Percentiles rank a stretch among this genome's conserved stretches.
phyloP scores from a whole-genome alignment of 805 yeast species.

The Saccharomyces mikatae region DNA sequence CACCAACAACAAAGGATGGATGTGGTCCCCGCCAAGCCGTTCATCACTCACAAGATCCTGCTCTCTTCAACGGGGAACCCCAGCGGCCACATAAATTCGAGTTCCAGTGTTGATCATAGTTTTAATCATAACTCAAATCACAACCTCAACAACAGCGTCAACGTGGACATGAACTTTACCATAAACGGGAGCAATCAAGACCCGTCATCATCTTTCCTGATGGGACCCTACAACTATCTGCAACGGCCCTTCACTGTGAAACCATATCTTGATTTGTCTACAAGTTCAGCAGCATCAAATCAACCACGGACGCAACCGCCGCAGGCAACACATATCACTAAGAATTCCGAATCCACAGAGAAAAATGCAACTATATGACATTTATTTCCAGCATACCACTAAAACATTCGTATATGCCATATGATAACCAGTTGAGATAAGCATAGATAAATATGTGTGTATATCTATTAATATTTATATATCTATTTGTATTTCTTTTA shows the following conservation, averaged over 20 bases:
- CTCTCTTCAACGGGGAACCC: background rate
- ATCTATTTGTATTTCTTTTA: background rate
- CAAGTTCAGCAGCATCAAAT: background rate
- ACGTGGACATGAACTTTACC: background rate
- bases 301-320: background rate
- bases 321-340: background rate
- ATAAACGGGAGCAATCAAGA: background rate
- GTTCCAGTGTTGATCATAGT: background rate
- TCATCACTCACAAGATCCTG: conserved; percentile 4
- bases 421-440: background rate
- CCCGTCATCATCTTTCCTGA: background rate
- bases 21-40: conserved; percentile 4
- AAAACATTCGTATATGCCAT: background rate
- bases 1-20: conserved; percentile 8
- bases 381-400: background rate
- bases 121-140: background rate
- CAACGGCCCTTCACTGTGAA: background rate
- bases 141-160: conserved; percentile 1
- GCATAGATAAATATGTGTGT: background rate
- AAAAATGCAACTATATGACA: background rate
- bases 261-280: background rate
- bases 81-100: background rate
- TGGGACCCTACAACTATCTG: background rate
- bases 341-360: background rate
- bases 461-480: background rate